Evolutionary conservation across 2,329 filamentous ascomycete genomes (phyloP).

Genomic region (Thielaviopsis ethacetica): DNA sequence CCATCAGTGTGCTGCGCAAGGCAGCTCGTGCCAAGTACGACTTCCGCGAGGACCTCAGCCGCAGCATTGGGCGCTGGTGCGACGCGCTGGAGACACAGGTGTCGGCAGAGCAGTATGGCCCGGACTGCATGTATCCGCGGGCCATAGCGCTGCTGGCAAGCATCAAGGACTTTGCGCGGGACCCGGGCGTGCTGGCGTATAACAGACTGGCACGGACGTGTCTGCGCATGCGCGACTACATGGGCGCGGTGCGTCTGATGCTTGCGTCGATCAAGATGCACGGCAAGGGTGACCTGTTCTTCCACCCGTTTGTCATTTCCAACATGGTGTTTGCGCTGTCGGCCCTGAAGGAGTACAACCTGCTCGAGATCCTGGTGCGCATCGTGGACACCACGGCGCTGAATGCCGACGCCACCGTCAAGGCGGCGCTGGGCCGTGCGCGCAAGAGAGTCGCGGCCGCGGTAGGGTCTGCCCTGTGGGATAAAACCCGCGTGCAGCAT

Average conservation of each 20-base stretch:
- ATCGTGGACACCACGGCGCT: neutral
- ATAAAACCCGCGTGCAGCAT: constrained; percentile 5
- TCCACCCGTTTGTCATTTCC: constrained; percentile 1
- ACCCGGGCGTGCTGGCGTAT: constrained; percentile 5
- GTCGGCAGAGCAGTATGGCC: neutral
- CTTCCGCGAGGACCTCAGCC: constrained; percentile 3
- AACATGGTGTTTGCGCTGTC: constrained; percentile 10
- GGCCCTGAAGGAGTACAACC: constrained; percentile 6
- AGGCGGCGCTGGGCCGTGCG: constrained; percentile 3
- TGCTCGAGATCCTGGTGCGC: constrained; percentile 1
- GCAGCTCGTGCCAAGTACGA: constrained; percentile 5
- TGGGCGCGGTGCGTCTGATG: constrained; percentile 5
- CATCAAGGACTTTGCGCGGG: neutral
- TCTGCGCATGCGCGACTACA: constrained; percentile 8
- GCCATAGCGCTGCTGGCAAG: neutral
- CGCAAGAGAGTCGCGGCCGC: constrained; percentile 2
- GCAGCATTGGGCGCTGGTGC: constrained; percentile 1
- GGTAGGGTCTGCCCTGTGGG: constrained; percentile 5
- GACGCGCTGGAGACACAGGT: constrained; percentile 1
- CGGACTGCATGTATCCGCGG: constrained; percentile 6
- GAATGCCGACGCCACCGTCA: constrained; percentile 1
- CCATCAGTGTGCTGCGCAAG: constrained; percentile 2
- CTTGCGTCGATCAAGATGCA: constrained; percentile 1
- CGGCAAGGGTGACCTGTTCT: constrained; percentile 3
- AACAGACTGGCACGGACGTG: constrained; percentile 9